Evolutionary conservation across 2,329 filamentous ascomycete genomes (phyloP).

Genomic region (Beauveria pseudobassiana): DNA sequence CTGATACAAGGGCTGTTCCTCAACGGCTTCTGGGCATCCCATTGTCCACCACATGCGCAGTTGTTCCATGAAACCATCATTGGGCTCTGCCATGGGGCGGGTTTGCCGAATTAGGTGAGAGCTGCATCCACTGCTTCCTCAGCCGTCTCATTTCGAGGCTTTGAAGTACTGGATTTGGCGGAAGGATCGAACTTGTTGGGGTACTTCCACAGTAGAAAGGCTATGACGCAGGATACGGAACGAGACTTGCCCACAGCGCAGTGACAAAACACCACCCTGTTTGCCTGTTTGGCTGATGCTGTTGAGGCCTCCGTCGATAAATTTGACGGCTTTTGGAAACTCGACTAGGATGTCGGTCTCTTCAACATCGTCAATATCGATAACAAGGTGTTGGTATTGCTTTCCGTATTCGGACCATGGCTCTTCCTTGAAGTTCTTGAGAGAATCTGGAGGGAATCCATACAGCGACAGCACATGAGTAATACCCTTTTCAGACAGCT

Average conservation of each 20-base stretch:
- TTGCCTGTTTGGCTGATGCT: conserved; percentile 9
- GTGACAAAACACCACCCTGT: conserved; percentile 45
- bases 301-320: conserved; percentile 69
- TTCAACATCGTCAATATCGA: conserved; percentile 85
- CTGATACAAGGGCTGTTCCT: conserved; percentile 69
- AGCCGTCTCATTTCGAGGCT: conserved; percentile 28
- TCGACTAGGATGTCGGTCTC: conserved; percentile 81
- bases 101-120: conserved; percentile 61
- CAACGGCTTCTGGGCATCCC: conserved; percentile 62
- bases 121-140: conserved; percentile 49
- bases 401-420: conserved; percentile 41
- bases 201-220: conserved; percentile 71
- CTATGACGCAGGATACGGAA: conserved; percentile 75
- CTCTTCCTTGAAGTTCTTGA: conserved; percentile 41
- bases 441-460: conserved; percentile 37
- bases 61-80: conserved; percentile 85
- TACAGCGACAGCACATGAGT: conserved; percentile 87
- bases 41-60: conserved; percentile 82
- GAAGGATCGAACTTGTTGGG: conserved; percentile 43
- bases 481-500: conserved; percentile 65
- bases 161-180: conserved; percentile 21
- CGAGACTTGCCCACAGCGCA: conserved; percentile 96
- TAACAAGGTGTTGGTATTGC: conserved; percentile 63
- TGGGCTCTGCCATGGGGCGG: conserved; percentile 78
- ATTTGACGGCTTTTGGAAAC: conserved; percentile 69